Evolutionary conservation across 306 rosid genomes (phyloP).

Genomic region (barrel medic (Medicago truncatula)): DNA sequence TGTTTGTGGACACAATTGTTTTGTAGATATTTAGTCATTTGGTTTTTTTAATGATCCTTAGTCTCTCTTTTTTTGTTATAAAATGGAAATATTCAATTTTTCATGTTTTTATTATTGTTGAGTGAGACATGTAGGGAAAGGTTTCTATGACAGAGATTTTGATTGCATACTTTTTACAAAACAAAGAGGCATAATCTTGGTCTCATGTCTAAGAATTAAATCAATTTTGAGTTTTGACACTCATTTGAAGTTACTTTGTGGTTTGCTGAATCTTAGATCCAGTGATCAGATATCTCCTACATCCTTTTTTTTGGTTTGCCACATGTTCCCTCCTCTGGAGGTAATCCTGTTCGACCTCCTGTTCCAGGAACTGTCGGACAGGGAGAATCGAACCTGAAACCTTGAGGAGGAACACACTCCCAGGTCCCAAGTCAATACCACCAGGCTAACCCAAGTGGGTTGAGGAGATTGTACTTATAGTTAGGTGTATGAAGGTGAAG

Average conservation of each 20-base stretch:
- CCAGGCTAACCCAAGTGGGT: too few species aligned
- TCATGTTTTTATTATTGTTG: neutral
- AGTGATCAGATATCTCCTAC: neutral
- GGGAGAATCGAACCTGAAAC: neutral
- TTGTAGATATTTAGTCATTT: too few species aligned
- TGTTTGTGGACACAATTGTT: too few species aligned
- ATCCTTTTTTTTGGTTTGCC: too few species aligned
- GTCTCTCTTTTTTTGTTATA: neutral
- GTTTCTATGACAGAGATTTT: neutral
- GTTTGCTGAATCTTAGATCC: conserved; percentile 32
- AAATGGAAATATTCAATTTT: neutral
- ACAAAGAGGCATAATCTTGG: conserved; percentile 23
- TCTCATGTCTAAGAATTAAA: conserved; percentile 4
- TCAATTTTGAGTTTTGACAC: neutral
- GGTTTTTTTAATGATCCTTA: too few species aligned
- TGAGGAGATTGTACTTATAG: too few species aligned
- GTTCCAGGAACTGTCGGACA: too few species aligned
- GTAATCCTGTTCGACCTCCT: conserved; percentile 11
- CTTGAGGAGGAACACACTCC: too few species aligned
- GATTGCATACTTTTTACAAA: conserved; percentile 17
- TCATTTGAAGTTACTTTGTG: conserved; percentile 33
- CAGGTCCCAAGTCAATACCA: too few species aligned
- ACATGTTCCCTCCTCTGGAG: too few species aligned
- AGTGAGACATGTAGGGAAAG: conserved; percentile 7
- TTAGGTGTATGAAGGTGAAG: too few species aligned